Percentiles rank a stretch among this genome's conserved stretches.
These are phyloP conservation scores for Fusarium heterosporum DNA, from an alignment of 2,329 filamentous ascomycete genomes.

Conservation along the genomic window DNA sequence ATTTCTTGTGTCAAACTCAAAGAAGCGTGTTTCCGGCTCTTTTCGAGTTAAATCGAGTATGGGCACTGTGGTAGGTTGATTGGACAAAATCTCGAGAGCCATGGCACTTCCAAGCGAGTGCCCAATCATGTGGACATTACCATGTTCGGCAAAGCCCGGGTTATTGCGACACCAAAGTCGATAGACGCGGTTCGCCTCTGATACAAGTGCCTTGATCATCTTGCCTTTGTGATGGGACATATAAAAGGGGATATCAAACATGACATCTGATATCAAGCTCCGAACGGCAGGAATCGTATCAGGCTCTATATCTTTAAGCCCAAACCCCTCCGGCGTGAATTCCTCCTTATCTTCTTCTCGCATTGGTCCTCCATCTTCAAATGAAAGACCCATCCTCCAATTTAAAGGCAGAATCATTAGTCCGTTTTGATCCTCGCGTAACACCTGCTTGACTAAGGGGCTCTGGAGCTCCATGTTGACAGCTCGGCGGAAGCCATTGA, in stretches of 20 bases:
- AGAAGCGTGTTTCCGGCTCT: constrained; percentile 66
- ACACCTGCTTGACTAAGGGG: constrained; percentile 77
- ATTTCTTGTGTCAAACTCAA: constrained; percentile 93
- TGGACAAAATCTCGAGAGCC: constrained; percentile 89
- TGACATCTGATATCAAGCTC: constrained; percentile 94
- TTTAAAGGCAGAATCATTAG: constrained; percentile 96
- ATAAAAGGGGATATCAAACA: constrained; percentile 98
- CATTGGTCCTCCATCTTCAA: constrained; percentile 80
- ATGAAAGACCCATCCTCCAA: constrained; percentile 88
- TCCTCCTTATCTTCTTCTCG: constrained; percentile 63
- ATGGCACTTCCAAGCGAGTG: constrained; percentile 96
- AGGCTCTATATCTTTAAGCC: constrained; percentile 90
- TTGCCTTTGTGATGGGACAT: constrained; percentile 95
- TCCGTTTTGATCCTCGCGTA: constrained; percentile 83
- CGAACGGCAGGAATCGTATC: constrained; percentile 91
- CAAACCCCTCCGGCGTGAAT: constrained; percentile 69
- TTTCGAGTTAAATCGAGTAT: constrained; percentile 57
- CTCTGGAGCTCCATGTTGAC: constrained; percentile 86
- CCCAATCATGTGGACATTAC: constrained; percentile 90
- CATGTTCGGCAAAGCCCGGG: constrained; percentile 81
- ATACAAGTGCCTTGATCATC: constrained; percentile 90
- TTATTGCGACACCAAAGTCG: constrained; percentile 95
- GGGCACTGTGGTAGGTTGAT: constrained; percentile 81
- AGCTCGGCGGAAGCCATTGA: constrained; percentile 88
- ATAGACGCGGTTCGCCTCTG: constrained; percentile 96